Percentiles rank a stretch among this genome's conserved stretches.
These are phyloP conservation scores for Sphaerulina vaccinii DNA, from an alignment of 2,329 filamentous ascomycete genomes.

Conservation along the genomic window DNA sequence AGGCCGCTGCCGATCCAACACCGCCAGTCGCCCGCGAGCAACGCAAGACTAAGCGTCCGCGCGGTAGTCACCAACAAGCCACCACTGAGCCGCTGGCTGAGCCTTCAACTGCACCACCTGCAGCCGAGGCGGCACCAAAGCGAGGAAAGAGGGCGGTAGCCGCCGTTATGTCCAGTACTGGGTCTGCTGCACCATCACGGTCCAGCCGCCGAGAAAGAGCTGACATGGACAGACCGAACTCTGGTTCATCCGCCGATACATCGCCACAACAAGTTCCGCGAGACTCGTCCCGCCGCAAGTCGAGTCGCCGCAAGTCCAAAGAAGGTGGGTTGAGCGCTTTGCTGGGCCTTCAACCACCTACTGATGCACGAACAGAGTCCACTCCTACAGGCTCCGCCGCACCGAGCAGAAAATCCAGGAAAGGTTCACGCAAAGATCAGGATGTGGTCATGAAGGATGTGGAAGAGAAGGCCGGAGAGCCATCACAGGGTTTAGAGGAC, in stretches of 20 bases:
- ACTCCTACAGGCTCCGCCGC: conserved; percentile 29
- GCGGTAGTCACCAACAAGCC: conserved; percentile 41
- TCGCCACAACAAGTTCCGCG: conserved; percentile 56
- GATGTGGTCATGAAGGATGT: conserved; percentile 38
- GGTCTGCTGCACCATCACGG: conserved; percentile 51
- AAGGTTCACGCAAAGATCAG: conserved; percentile 35
- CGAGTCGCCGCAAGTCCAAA: conserved; percentile 66
- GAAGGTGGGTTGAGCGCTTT: conserved; percentile 46
- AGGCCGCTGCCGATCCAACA: conserved; percentile 53
- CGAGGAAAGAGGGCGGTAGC: conserved; percentile 48
- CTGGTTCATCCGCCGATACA: conserved; percentile 63
- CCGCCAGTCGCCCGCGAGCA: conserved; percentile 44
- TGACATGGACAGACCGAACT: conserved; percentile 54
- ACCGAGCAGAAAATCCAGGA: conserved; percentile 35
- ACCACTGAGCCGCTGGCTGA: conserved; percentile 39
- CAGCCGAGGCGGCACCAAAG: conserved; percentile 51
- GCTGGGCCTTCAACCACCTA: background rate
- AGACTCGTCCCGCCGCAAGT: conserved; percentile 68
- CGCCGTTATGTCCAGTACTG: conserved; percentile 70
- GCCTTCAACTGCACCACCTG: conserved; percentile 38
- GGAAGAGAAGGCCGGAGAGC: conserved; percentile 32
- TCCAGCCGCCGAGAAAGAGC: conserved; percentile 17
- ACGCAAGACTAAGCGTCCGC: conserved; percentile 59
- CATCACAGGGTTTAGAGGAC: conserved; percentile 38
- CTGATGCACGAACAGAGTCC: conserved; percentile 24